Percentiles rank a stretch among this genome's conserved stretches.
These are phyloP conservation scores for Heterobasidion irregulare DNA, from an alignment of 1,284 basidiomycete genomes.

Conservation along the genomic window DNA sequence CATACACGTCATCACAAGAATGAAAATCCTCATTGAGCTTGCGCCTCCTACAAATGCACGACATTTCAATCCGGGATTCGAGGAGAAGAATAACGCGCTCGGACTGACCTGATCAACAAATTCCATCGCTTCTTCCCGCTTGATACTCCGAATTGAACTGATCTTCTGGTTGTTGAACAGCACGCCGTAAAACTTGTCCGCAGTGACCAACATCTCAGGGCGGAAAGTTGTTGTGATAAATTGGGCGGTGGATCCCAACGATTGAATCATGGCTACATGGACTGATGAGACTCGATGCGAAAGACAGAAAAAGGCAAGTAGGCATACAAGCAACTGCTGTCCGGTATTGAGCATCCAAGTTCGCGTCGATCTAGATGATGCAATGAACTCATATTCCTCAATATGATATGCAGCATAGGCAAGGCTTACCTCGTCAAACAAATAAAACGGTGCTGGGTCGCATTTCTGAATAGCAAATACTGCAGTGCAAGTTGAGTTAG, in stretches of 20 bases:
- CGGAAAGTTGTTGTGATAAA: constrained; percentile 99
- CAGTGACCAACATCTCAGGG: constrained; percentile 92
- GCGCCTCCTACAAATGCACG: constrained; percentile 36
- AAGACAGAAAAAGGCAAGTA: background rate
- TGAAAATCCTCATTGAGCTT: constrained; percentile 34
- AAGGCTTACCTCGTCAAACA: constrained; percentile 86
- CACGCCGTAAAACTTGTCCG: constrained; percentile 99
- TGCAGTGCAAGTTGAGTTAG: constrained; percentile 16
- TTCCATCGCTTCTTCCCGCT: constrained; percentile 78
- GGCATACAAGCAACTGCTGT: constrained; percentile 87
- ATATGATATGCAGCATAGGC: background rate
- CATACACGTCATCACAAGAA: background rate
- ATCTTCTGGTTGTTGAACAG: constrained; percentile 95
- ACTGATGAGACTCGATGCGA: constrained; percentile 5
- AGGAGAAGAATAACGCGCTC: background rate
- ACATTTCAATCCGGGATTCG: background rate
- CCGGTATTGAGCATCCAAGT: constrained; percentile 95
- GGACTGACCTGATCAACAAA: constrained; percentile 75
- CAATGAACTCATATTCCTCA: background rate
- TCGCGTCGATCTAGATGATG: constrained; percentile 78
- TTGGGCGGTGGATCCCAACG: constrained; percentile 81
- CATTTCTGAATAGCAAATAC: constrained; percentile 99
- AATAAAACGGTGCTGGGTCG: constrained; percentile 98
- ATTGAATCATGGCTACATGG: constrained; percentile 83
- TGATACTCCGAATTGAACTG: constrained; percentile 78